Conservation (phyloP, 2,329 filamentous ascomycete species). For the Ophiostoma piceae region DNA sequence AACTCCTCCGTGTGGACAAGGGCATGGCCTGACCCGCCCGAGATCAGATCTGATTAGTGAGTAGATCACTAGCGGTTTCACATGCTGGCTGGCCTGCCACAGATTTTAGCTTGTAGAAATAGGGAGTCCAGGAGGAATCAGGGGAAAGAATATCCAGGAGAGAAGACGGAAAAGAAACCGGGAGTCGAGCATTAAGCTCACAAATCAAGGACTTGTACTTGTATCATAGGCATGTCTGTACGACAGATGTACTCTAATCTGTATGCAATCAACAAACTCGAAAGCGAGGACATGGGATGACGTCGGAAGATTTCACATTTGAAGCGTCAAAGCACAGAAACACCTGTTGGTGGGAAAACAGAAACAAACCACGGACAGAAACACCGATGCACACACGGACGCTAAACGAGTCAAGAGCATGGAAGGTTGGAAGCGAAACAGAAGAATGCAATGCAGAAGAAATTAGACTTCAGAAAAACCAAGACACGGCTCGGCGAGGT, state of each 20-base stretch:
- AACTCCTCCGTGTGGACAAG: neutral
- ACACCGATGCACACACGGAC: constrained; percentile 2
- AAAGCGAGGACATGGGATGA: neutral
- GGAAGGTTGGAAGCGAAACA: neutral
- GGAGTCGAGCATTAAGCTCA: neutral
- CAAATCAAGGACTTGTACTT: constrained; percentile 4
- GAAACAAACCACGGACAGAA: neutral
- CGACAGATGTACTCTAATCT: neutral
- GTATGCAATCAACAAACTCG: neutral
- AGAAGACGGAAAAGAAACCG: too few relatives aligned
- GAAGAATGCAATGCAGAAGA: neutral
- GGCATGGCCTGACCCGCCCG: neutral
- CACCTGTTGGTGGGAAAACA: constrained; percentile 3
- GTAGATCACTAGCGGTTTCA: neutral
- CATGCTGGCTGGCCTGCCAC: neutral
- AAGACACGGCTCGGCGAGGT: neutral
- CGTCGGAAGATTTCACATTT: neutral
- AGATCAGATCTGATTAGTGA: neutral
- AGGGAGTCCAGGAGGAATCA: neutral
- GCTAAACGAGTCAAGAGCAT: neutral
- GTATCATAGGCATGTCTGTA: neutral
- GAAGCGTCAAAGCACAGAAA: neutral
- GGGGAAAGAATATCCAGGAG: too few relatives aligned
- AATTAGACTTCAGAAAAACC: neutral
- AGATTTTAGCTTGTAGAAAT: neutral